Evolutionary conservation across 1,139 yeast species (phyloP).

Genomic region (Spencermartinsiella ligniputridi): DNA sequence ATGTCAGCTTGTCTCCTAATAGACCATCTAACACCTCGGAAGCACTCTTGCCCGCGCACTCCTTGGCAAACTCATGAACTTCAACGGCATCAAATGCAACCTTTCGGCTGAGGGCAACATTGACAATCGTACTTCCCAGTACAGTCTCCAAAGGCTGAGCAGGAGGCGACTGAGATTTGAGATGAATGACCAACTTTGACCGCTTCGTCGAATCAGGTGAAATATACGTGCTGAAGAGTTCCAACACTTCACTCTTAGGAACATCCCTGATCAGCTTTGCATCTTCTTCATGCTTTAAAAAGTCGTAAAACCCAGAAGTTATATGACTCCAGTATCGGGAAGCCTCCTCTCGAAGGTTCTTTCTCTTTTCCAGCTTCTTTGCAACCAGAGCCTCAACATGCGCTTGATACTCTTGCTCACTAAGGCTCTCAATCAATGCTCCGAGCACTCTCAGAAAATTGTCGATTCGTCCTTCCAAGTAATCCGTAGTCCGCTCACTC

Average conservation of each 20-base stretch:
- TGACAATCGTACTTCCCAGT: constrained; percentile 21
- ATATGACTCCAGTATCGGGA: constrained; percentile 62
- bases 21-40: constrained; percentile 11
- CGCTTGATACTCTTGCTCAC: constrained; percentile 59
- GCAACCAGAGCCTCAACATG: constrained; percentile 65
- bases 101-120: constrained; percentile 73
- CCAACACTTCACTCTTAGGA: constrained; percentile 53
- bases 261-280: constrained; percentile 53
- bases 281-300: constrained; percentile 49
- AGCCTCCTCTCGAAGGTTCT: constrained; percentile 75
- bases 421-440: constrained; percentile 39
- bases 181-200: constrained; percentile 55
- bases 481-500: constrained; percentile 73
- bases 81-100: constrained; percentile 36
- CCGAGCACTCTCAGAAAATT: constrained; percentile 49
- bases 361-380: constrained; percentile 64
- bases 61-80: constrained; percentile 18
- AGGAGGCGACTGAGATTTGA: constrained; percentile 51
- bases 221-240: constrained; percentile 50
- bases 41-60: constrained; percentile 15
- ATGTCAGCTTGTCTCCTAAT: constrained; percentile 8
- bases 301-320: constrained; percentile 73
- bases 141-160: constrained; percentile 21
- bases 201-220: constrained; percentile 39
- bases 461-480: constrained; percentile 72